Base-by-base conservation (phyloP, 116 monocot genomes). In the Posidonia oceanica region DNA sequence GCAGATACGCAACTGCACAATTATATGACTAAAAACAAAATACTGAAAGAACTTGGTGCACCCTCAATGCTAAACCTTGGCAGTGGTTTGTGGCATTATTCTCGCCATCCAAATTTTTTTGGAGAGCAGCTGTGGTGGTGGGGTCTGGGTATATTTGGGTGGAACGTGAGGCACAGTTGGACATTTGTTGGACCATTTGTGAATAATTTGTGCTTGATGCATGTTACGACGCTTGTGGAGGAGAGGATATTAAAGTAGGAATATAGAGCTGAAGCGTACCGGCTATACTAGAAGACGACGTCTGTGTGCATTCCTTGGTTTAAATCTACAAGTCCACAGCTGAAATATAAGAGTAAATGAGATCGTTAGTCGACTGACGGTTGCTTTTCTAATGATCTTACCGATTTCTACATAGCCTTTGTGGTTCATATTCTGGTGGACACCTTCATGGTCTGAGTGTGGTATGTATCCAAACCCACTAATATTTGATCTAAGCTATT, bases 101-200 rank as follows among this genome's bases (percentile, higher is more conserved):
- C 95, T 42, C 91, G 95, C 42, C 95, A 96, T 65, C 95, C 95
- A 14, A 96, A 96, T 73, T 96, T 91, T 63, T 84, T 91, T 16
- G 95, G 91, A 0, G 95, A 96, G 64, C 95, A 96, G 84, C 69
- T 96, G 54, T 96, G 88, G 88, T 96, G 95, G 95, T 96, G 95
- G 95, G 88, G 88, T 11, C 72, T 96, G 66, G 84, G 66, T 20
- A 36, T 88, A 12, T 96, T 85, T 73, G 88, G 80, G 18, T 80
- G 84, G 83, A 96, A 83, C 42, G 21, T 78, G 2, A 91, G 91
- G 4, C 69, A 85, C 22, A 78, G 79, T 39, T 96, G 95, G 95
- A 96, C 84, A 69, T 84, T 83, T 69, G 41, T 86, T 3, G 95
- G 95, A 18, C 83, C 95, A 40, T 72, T 91, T 61, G 77, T 83